Conservation (phyloP, 2,329 filamentous ascomycete genomes). For the Colletotrichum acutatum region DNA sequence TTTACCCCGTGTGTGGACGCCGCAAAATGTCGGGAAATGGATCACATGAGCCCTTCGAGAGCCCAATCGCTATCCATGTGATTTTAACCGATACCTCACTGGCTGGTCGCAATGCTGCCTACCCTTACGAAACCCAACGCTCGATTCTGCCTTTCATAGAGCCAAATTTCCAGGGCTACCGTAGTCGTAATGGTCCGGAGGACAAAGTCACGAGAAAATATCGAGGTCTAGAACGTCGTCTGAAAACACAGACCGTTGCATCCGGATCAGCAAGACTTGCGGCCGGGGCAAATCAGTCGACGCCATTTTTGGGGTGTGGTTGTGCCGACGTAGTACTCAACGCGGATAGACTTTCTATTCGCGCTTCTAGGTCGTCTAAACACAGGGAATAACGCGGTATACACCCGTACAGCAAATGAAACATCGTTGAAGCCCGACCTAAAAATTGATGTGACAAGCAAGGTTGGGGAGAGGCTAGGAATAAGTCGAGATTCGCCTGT, state of each 20-base stretch:
- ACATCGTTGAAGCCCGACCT: conserved; percentile 21
- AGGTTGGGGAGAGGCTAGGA: too few species aligned
- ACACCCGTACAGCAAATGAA: conserved; percentile 6
- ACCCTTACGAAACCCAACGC: not conserved
- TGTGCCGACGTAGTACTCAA: conserved; percentile 12
- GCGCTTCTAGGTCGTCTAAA: not conserved
- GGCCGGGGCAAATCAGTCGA: conserved; percentile 2
- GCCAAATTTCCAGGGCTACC: not conserved
- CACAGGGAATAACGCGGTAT: not conserved
- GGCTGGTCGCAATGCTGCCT: not conserved
- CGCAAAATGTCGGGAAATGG: not conserved
- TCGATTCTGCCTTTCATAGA: not conserved
- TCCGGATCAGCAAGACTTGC: conserved; percentile 5
- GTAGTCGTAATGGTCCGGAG: not conserved
- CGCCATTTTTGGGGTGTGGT: not conserved
- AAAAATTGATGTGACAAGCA: not conserved
- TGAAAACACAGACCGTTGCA: conserved; percentile 20
- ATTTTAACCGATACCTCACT: not conserved
- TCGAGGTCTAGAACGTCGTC: conserved; percentile 15
- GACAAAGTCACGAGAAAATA: not conserved
- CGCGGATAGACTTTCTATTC: conserved; percentile 27
- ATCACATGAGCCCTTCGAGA: conserved; percentile 8
- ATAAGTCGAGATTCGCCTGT: not conserved
- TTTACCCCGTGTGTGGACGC: conserved; percentile 1
- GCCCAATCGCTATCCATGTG: not conserved